Conservation (phyloP, 1,284 basidiomycete genomes). For the Phylloporus sp. region DNA sequence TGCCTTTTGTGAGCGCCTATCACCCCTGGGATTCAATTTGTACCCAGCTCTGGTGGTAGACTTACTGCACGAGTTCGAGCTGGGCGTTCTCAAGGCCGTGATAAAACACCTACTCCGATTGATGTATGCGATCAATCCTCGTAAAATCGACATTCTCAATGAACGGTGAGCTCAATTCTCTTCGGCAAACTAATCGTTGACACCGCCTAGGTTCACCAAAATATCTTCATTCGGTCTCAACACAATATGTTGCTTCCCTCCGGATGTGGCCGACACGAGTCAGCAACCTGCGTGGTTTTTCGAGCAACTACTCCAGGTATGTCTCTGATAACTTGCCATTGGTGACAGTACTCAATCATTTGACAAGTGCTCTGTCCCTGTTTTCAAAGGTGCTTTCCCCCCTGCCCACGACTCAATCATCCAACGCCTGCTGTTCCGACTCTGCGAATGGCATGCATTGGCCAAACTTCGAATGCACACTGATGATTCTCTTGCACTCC, state of each 20-base stretch:
- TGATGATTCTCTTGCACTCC: too few relatives aligned
- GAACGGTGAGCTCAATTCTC: neutral
- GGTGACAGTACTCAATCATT: neutral
- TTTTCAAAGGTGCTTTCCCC: conserved; percentile 6
- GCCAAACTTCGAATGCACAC: neutral
- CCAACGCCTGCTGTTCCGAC: neutral
- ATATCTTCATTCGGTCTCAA: neutral
- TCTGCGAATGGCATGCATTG: conserved; percentile 8
- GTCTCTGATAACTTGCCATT: too few relatives aligned
- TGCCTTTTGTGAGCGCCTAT: neutral
- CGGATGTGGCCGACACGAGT: neutral
- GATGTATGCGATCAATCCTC: neutral
- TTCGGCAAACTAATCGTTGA: too few relatives aligned
- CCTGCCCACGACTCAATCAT: neutral
- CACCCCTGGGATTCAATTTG: neutral
- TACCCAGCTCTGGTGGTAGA: neutral
- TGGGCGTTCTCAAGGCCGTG: neutral
- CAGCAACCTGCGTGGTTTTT: neutral
- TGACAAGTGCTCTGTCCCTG: neutral
- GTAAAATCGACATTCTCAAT: neutral
- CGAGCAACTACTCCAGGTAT: neutral
- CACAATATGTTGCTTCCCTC: neutral
- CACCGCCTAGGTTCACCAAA: neutral
- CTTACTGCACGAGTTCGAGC: neutral
- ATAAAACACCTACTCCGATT: neutral